Conservation (phyloP, 2,329 filamentous ascomycete genomes). For the Talaromyces sp. region DNA sequence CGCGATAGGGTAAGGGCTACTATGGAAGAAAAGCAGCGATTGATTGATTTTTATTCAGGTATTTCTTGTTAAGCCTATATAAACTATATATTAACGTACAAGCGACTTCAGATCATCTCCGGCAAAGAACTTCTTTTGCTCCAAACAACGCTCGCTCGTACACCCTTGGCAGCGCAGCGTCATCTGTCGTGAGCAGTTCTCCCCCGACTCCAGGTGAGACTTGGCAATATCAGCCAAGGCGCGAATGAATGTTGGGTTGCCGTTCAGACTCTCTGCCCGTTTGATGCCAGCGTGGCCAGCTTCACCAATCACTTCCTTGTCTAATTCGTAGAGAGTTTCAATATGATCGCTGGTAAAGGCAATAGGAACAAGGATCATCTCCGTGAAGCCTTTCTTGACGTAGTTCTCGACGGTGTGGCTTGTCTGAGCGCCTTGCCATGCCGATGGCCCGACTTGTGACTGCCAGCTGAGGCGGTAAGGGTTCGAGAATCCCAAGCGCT, state of each 20-base stretch:
- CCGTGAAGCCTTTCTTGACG: conserved; percentile 84
- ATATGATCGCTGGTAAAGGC: conserved; percentile 99
- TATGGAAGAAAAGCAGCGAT: background rate
- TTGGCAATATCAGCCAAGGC: conserved; percentile 86
- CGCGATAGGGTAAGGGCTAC: background rate
- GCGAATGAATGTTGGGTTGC: conserved; percentile 83
- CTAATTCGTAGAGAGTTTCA: conserved; percentile 91
- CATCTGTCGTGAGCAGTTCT: conserved; percentile 80
- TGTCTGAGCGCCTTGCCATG: conserved; percentile 95
- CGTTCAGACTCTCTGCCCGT: conserved; percentile 88
- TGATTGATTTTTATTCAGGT: background rate
- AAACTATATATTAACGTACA: conserved; percentile 30
- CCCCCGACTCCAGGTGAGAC: conserved; percentile 69
- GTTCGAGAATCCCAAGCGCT: conserved; percentile 80
- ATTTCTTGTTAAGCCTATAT: background rate
- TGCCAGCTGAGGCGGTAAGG: conserved; percentile 96
- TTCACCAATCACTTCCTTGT: conserved; percentile 91
- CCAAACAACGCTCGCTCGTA: conserved; percentile 81
- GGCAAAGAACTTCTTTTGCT: conserved; percentile 66
- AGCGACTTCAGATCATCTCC: conserved; percentile 38
- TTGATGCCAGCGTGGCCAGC: conserved; percentile 75
- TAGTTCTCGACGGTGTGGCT: conserved; percentile 83
- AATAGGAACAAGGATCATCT: conserved; percentile 88
- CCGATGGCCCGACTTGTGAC: conserved; percentile 91
- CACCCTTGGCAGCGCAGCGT: conserved; percentile 88